Conservation (phyloP, 2,329 filamentous ascomycete species). For the Aspergillus aculeatinus region DNA sequence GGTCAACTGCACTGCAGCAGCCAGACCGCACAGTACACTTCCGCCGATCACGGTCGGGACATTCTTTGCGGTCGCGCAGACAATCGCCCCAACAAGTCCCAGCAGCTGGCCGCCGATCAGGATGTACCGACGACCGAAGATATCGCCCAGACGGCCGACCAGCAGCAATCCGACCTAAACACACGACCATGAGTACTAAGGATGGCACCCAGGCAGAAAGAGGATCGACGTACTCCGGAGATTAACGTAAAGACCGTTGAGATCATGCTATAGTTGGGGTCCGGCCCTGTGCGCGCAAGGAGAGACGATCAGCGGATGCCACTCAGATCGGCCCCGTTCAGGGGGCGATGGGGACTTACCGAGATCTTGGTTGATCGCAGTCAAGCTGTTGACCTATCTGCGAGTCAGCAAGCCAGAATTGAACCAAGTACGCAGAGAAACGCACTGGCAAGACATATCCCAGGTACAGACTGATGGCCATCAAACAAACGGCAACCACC, state of each 20-base stretch:
- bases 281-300: slow-evolving; percentile 17
- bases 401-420: background rate
- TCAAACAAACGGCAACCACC: slow-evolving; percentile 2
- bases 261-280: slow-evolving; percentile 30
- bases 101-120: slow-evolving; percentile 30
- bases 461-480: slow-evolving; percentile 21
- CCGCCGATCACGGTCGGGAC: slow-evolving; percentile 41
- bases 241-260: slow-evolving; percentile 29
- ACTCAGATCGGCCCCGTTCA: background rate
- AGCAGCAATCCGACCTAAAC: slow-evolving; percentile 29
- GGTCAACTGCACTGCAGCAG: slow-evolving; percentile 38
- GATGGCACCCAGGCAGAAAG: slow-evolving; percentile 2
- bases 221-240: background rate
- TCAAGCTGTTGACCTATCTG: slow-evolving; percentile 19
- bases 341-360: background rate
- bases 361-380: slow-evolving; percentile 29
- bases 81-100: slow-evolving; percentile 38
- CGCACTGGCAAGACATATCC: slow-evolving; percentile 21
- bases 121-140: slow-evolving; percentile 39
- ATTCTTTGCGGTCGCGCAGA: slow-evolving; percentile 37
- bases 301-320: background rate
- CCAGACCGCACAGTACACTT: slow-evolving; percentile 40
- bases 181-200: background rate
- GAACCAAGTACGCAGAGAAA: background rate
- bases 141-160: slow-evolving; percentile 35